phyloP scores from a whole-genome alignment of 371 early-diverging fungal species.

The Lichtheimia corymbifera region DNA sequence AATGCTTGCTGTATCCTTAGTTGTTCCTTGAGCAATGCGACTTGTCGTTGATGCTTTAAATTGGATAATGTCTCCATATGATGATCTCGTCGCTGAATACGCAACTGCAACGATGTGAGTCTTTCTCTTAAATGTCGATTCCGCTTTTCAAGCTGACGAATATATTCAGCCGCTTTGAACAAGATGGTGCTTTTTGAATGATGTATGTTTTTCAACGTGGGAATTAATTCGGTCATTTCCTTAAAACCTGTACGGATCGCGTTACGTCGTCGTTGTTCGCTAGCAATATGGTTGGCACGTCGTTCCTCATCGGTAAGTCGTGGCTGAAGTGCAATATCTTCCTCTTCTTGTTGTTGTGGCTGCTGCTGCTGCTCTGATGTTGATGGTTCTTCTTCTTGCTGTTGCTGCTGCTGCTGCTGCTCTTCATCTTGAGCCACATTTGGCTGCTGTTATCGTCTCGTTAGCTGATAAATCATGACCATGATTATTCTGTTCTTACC shows the following conservation, averaged over 20 bases:
- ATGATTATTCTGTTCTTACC: background rate
- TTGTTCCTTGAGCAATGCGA: constrained; percentile 21
- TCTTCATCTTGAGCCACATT: no score
- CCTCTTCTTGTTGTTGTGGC: background rate
- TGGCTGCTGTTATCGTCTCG: no score
- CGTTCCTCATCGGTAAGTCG: constrained; percentile 82
- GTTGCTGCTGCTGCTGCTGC: background rate
- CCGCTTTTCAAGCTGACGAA: constrained; percentile 47
- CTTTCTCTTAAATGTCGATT: constrained; percentile 55
- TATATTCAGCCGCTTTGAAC: constrained; percentile 58
- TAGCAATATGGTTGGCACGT: constrained; percentile 87
- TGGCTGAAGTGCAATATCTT: background rate
- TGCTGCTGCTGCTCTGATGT: background rate
- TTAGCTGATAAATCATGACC: background rate
- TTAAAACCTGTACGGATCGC: constrained; percentile 87
- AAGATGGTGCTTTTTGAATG: constrained; percentile 59
- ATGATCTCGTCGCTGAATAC: constrained; percentile 18
- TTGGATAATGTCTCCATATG: background rate
- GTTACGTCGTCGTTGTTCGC: constrained; percentile 87
- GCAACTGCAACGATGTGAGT: constrained; percentile 35
- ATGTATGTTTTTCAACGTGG: constrained; percentile 57
- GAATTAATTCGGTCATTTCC: constrained; percentile 79
- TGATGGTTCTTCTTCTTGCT: background rate
- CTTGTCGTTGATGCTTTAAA: constrained; percentile 1
- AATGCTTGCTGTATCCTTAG: constrained; percentile 24